A percentile compares a stretch with the other conserved stretches of the same genome.
phyloP scores from a whole-genome alignment of 331 rosid species.

The Rhamnella rubrinervis region DNA sequence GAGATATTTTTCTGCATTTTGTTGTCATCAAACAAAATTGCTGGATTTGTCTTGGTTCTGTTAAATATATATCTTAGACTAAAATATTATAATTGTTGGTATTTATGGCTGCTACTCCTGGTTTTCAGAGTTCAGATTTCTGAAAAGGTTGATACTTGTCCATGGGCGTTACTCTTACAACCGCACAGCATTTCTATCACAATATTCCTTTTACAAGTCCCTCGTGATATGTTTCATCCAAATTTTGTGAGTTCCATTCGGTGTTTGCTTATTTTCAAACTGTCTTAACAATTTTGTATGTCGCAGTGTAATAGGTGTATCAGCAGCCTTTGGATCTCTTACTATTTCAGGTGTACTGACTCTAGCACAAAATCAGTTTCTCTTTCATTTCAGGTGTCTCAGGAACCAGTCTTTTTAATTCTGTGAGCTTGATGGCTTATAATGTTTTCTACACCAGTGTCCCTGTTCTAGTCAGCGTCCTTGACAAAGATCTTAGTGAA shows the following conservation, averaged over 20 bases:
- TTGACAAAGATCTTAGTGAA: constrained; percentile 91
- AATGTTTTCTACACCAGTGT: constrained; percentile 94
- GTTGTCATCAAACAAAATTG: too few species aligned
- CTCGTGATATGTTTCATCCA: constrained; percentile 86
- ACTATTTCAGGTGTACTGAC: constrained; percentile 39
- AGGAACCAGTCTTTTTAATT: constrained; percentile 92
- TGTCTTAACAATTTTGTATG: constrained; percentile 9
- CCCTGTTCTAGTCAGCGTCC: constrained; percentile 87
- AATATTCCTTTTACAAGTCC: constrained; percentile 91
- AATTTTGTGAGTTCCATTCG: constrained; percentile 66
- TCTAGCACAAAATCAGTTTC: constrained; percentile 56
- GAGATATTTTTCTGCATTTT: too few species aligned
- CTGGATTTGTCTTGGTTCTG: background rate
- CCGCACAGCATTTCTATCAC: constrained; percentile 90
- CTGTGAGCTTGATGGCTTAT: constrained; percentile 97
- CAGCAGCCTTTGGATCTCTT: constrained; percentile 14
- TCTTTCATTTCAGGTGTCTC: constrained; percentile 95
- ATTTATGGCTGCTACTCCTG: constrained; percentile 26
- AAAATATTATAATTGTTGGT: background rate
- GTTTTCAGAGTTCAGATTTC: constrained; percentile 82
- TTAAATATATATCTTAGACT: background rate
- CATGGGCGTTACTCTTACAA: constrained; percentile 96
- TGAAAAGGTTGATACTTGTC: constrained; percentile 82
- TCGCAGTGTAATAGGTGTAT: background rate
- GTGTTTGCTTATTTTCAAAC: constrained; percentile 4